Base-by-base conservation (phyloP, 768 basidiomycete genomes). In the Boletus rufocinnamomeus region DNA sequence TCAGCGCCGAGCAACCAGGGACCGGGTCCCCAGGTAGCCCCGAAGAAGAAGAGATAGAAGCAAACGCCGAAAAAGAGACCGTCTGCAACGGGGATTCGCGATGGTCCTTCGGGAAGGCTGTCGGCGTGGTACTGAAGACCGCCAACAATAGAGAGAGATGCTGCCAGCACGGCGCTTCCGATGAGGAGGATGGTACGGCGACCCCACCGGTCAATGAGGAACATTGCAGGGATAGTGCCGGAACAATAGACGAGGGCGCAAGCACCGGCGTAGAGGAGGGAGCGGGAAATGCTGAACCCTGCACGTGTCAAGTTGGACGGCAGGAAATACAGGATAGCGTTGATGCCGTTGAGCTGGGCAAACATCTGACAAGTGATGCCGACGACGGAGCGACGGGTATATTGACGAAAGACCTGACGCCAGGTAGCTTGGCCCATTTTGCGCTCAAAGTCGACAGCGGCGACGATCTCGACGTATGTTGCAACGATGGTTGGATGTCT, bases 1-100 rank as follows among this genome's bases (percentile, higher is more conserved):
- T 84, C 83, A 2, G 80, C 81, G 19, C 76, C 76, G 48, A 84
- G 77, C 13, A 82, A 74, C 82, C 81, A 84, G 2, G 82, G 79
- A 23, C 76, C 76, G 0, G 82, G 82, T 41, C 82, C 82, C 82
- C 82, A 82, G 64, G 82, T 80, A 23, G 80, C 80, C 6, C 80
- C 82, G 52, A 79, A 84, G 63, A 84, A 76, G 67, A 86, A 84
- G 25, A 86, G 76, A 66, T 86, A 86, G n/a, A 82, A 63, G 63
- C 81, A 81, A 54, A 84, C 77, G 58, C 79, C 75, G 54, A 72
- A 75, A 34, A 75, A 78, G 55, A 77, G 71, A 17, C 70, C 75
- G 50, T 76, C 63, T 13, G 77, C 72, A n/a, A 69, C 68, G 4
- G 68, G 70, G 25, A 72, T 52, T 11, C 75, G 66, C 2, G 60